Conservation (phyloP, 306 rosid genomes). For the Benincasa hispida region DNA sequence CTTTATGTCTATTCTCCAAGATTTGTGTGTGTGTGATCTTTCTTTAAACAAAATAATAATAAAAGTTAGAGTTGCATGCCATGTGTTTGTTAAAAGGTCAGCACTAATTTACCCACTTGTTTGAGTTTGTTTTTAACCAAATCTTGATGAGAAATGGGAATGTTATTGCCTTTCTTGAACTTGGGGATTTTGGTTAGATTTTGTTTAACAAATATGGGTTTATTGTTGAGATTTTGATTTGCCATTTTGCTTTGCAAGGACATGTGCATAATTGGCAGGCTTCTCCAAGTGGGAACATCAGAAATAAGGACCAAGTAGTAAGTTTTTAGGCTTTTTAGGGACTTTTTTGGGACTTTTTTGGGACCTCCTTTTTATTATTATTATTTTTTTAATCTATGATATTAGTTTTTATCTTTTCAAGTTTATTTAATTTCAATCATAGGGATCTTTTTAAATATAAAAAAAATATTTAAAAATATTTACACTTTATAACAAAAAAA, state of each 20-base stretch:
- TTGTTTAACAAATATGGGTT: not conserved
- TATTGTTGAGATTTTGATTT: not conserved
- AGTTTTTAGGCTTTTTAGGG: not conserved
- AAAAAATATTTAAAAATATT: too few species aligned
- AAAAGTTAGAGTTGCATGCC: not conserved
- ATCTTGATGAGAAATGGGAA: not conserved
- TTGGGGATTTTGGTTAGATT: not conserved
- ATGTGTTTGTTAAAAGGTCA: not conserved
- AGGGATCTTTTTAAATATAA: too few species aligned
- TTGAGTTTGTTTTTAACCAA: not conserved
- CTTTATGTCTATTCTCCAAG: slow-evolving; percentile 8
- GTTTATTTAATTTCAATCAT: too few species aligned
- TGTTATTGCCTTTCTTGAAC: not conserved
- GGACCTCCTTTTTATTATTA: too few species aligned
- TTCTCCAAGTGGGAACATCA: not conserved
- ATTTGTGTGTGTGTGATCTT: not conserved
- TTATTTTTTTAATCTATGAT: too few species aligned
- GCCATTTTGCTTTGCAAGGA: not conserved
- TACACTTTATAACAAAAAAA: too few species aligned
- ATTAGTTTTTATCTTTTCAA: too few species aligned
- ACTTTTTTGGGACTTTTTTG: not conserved
- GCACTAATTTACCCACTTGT: not conserved
- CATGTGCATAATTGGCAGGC: slow-evolving; percentile 1
- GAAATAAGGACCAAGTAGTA: not conserved
- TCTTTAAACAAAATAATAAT: not conserved